These are phyloP conservation scores for Phytopythium boreale DNA, from an alignment of 352 stramenopile species.

Conservation along the genomic window DNA sequence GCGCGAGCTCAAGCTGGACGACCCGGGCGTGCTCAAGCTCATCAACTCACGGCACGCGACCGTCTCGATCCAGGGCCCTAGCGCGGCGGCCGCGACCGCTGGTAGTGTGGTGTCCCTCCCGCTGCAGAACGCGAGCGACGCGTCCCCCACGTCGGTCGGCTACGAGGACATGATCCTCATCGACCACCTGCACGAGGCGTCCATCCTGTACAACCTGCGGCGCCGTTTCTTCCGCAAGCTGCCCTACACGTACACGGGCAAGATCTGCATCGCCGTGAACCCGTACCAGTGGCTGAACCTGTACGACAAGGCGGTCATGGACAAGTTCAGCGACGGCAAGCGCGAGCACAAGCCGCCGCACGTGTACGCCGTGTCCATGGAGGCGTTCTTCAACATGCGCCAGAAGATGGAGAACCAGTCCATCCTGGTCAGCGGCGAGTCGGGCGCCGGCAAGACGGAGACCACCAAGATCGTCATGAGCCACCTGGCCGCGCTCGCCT, in stretches of 20 bases:
- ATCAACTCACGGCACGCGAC: slow-evolving; percentile 64
- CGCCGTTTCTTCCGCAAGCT: slow-evolving; percentile 73
- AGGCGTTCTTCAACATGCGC: slow-evolving; percentile 83
- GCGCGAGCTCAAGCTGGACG: slow-evolving; percentile 48
- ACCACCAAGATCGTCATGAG: slow-evolving; percentile 96
- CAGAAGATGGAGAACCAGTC: slow-evolving; percentile 87
- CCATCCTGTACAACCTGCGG: slow-evolving; percentile 84
- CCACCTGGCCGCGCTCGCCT: slow-evolving; percentile 85
- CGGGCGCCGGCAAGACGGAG: slow-evolving; percentile 95
- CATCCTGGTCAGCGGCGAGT: slow-evolving; percentile 95
- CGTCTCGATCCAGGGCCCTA: slow-evolving; percentile 22
- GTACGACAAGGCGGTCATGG: slow-evolving; percentile 72
- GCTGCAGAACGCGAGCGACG: slow-evolving; percentile 66
- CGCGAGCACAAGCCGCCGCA: slow-evolving; percentile 75
- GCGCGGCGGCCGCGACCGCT: no score
- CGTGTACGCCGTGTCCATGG: slow-evolving; percentile 86
- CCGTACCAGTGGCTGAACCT: slow-evolving; percentile 86
- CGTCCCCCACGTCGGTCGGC: slow-evolving; percentile 29
- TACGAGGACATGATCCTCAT: slow-evolving; percentile 90
- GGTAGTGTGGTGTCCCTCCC: slow-evolving; percentile 38
- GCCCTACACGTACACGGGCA: slow-evolving; percentile 85
- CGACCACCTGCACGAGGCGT: slow-evolving; percentile 82
- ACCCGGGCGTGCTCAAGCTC: slow-evolving; percentile 49
- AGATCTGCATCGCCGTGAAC: slow-evolving; percentile 88
- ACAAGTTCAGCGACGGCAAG: slow-evolving; percentile 68